Evolutionary conservation across 2,329 filamentous ascomycete species (phyloP).

Genomic region (Calonectria hongkongensis): DNA sequence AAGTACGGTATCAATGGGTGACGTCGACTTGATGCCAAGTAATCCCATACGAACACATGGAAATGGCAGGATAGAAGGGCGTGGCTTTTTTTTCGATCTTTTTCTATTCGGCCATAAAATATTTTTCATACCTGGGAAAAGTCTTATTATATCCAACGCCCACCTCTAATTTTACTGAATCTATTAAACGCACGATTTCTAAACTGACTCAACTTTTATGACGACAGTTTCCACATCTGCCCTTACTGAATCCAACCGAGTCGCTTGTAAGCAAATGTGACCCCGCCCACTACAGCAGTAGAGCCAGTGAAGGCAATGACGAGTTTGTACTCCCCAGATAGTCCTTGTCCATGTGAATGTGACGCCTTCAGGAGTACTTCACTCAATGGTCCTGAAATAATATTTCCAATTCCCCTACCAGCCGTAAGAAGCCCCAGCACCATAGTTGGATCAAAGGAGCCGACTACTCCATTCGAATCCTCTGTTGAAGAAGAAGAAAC

Average conservation of each 20-base stretch:
- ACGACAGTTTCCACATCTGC: not conserved
- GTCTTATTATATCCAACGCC: no score
- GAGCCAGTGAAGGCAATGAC: conserved; percentile 74
- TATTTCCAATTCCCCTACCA: conserved; percentile 75
- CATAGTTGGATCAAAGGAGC: conserved; percentile 65
- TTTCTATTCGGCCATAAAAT: no score
- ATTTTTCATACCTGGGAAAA: no score
- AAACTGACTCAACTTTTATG: not conserved
- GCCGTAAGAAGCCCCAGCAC: conserved; percentile 73
- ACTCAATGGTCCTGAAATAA: conserved; percentile 72
- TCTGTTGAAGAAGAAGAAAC: conserved; percentile 37
- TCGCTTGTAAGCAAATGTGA: conserved; percentile 44
- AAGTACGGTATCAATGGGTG: no score
- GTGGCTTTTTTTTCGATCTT: no score
- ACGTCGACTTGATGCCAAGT: no score
- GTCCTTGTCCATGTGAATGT: conserved; percentile 63
- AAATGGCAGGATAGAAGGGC: no score
- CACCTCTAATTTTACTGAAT: not conserved
- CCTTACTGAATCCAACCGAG: conserved; percentile 63
- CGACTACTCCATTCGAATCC: not conserved
- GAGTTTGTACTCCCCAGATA: conserved; percentile 71
- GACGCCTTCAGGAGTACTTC: conserved; percentile 66
- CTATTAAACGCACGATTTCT: no score
- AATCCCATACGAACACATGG: no score
- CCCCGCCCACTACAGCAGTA: conserved; percentile 45